Evolutionary conservation across 345 rosid species (phyloP), one percentile per base, ranked within the genome.

Genomic region (Linum trigynum): DNA sequence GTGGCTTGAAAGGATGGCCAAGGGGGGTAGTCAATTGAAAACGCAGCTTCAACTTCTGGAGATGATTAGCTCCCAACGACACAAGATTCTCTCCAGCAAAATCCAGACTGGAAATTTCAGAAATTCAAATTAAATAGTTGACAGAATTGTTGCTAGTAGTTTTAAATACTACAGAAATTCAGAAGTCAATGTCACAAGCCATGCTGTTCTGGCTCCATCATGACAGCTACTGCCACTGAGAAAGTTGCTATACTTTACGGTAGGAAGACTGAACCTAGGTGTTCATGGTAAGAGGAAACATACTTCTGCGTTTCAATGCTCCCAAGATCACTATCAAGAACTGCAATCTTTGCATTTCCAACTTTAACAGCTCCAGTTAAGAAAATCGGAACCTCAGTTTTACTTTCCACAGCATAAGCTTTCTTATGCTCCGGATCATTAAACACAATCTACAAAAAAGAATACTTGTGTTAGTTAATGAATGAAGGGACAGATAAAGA

Each of bases 51-150:
- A 95, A 74, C 83, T 89, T 95, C 75, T 95, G 96, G 42, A 95
- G 99, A 73, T 95, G 99, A 75, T 91, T 95, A 48, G 98, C 99
- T 41, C 91, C 78, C 71, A 91, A 77, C 48, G 97, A 81, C 61
- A 84, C 77, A 42, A 67, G 76, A 68, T 69, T 83, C 63, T 83
- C 79, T 81, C 76, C 83, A 71, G 81, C 72, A 61, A 94, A 79
- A 82, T 90, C 90, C 65, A 95, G 78, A 82, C 99, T 95, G 61
- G 32, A 69, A 7, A 66, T 36, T 40, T 32, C 59, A 14, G n/a
- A 1, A 17, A 65, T 14, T 43, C 9, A 7, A 37, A 7, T 58
- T 39, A 35, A 50, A 59, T 7, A 37, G 39, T 3, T 4, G 14
- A 73, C 14, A 58, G n/a, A 5, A 36, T 6, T 16, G 37, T 35